Evolutionary conservation across 2,329 filamentous ascomycete species (phyloP).

Genomic region (Diaporthe longicolla): DNA sequence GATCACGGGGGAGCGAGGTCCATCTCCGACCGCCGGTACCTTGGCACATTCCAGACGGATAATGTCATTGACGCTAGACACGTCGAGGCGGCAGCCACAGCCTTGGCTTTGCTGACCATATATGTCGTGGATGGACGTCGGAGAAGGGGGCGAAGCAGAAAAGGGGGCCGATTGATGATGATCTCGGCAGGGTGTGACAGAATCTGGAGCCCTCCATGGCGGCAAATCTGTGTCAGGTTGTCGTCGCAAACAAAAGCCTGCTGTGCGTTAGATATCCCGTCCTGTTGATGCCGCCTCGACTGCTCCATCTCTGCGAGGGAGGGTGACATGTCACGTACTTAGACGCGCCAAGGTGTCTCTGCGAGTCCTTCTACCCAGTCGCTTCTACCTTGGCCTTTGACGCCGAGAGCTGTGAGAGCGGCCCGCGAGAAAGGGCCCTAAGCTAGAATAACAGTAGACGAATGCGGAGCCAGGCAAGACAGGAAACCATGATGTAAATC

Average conservation of each 20-base stretch:
- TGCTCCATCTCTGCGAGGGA: background rate
- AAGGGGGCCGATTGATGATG: constrained; percentile 4
- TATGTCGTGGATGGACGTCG: background rate
- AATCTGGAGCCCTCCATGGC: background rate
- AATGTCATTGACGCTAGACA: constrained; percentile 27
- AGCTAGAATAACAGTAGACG: background rate
- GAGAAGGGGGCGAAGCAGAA: background rate
- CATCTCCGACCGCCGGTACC: constrained; percentile 4
- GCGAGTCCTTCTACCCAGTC: background rate
- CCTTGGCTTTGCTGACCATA: constrained; percentile 21
- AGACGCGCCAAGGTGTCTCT: constrained; percentile 15
- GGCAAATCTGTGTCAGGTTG: background rate
- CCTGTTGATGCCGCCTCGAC: background rate
- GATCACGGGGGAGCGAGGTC: background rate
- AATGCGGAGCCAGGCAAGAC: constrained; percentile 7
- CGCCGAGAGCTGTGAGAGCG: background rate
- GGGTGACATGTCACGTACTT: constrained; percentile 9
- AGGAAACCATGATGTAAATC: constrained; percentile 4
- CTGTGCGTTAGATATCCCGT: background rate
- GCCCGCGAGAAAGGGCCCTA: background rate
- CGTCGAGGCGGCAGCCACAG: constrained; percentile 22
- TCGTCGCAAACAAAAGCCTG: background rate
- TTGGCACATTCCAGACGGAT: constrained; percentile 31
- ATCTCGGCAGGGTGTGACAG: background rate
- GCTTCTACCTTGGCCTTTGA: constrained; percentile 13